A percentile compares a stretch with the other conserved stretches of the same genome.
Evolutionary conservation across 2,329 filamentous ascomycete genomes (phyloP).

Genomic region (Aspergillus versicolor): DNA sequence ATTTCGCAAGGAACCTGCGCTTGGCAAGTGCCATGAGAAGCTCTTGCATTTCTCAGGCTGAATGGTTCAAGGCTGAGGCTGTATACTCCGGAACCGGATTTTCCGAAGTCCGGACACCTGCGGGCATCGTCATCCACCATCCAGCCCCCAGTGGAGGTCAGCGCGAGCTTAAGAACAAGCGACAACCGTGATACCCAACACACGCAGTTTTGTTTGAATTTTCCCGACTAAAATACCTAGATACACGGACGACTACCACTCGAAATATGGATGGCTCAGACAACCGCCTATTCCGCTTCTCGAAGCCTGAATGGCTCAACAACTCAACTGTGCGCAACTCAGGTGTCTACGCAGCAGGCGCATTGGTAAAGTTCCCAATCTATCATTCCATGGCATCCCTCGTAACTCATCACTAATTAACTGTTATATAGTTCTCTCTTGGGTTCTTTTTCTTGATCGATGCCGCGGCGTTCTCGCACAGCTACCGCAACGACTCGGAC

Average conservation of each 20-base stretch:
- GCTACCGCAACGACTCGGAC: constrained; percentile 58
- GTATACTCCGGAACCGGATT: constrained; percentile 16
- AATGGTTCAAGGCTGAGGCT: neutral
- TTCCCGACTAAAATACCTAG: neutral
- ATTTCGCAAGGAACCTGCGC: neutral
- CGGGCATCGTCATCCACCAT: constrained; percentile 22
- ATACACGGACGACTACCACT: neutral
- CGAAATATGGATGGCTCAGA: constrained; percentile 44
- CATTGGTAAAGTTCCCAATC: constrained; percentile 52
- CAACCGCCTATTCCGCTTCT: constrained; percentile 65
- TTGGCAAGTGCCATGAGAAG: neutral
- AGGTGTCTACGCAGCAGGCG: constrained; percentile 66
- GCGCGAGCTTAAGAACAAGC: neutral
- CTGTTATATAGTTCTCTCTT: constrained; percentile 58
- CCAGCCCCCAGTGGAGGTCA: constrained; percentile 5
- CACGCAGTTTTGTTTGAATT: neutral
- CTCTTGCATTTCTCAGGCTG: neutral
- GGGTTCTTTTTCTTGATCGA: constrained; percentile 71
- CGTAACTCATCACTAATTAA: neutral
- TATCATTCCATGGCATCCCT: neutral
- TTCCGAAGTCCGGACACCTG: constrained; percentile 21
- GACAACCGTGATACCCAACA: neutral
- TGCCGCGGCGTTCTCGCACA: constrained; percentile 63
- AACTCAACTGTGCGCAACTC: constrained; percentile 62
- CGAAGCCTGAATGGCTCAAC: constrained; percentile 66